Conservation (phyloP, 352 stramenopile species). For the Phytopythium ostracodes region DNA sequence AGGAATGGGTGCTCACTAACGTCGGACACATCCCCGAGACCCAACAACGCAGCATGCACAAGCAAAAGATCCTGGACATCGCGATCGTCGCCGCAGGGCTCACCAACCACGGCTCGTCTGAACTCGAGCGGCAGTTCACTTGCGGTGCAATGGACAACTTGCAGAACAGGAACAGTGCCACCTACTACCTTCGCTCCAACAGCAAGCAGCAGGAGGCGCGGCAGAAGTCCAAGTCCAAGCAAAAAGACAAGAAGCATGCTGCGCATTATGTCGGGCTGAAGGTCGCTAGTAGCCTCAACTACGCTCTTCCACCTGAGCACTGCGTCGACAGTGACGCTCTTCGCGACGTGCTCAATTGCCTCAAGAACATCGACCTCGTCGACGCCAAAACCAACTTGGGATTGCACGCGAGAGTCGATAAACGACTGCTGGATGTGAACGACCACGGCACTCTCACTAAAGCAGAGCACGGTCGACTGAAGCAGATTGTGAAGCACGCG, state of each 20-base stretch:
- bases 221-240: not conserved
- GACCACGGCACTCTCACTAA: constrained; percentile 14
- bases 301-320: constrained; percentile 28
- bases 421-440: constrained; percentile 2
- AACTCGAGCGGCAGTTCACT: not conserved
- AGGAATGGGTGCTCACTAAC: not conserved
- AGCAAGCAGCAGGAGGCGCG: not conserved
- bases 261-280: constrained; percentile 41
- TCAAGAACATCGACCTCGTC: constrained; percentile 34
- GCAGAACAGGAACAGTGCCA: not conserved
- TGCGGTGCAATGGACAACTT: not conserved
- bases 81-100: not conserved
- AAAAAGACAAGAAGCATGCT: constrained; percentile 10
- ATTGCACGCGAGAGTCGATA: constrained; percentile 38
- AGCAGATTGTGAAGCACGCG: constrained; percentile 35
- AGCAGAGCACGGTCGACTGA: constrained; percentile 27
- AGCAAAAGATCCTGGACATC: not conserved
- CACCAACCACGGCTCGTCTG: not conserved
- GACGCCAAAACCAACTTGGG: constrained; percentile 28
- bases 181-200: not conserved
- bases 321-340: constrained; percentile 19
- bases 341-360: constrained; percentile 30
- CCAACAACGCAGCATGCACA: not conserved
- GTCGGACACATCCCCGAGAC: not conserved
- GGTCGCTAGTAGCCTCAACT: constrained; percentile 34